phyloP scores from a whole-genome alignment of 495 filamentous ascomycete species.

The Friedmanniomyces simplex region DNA sequence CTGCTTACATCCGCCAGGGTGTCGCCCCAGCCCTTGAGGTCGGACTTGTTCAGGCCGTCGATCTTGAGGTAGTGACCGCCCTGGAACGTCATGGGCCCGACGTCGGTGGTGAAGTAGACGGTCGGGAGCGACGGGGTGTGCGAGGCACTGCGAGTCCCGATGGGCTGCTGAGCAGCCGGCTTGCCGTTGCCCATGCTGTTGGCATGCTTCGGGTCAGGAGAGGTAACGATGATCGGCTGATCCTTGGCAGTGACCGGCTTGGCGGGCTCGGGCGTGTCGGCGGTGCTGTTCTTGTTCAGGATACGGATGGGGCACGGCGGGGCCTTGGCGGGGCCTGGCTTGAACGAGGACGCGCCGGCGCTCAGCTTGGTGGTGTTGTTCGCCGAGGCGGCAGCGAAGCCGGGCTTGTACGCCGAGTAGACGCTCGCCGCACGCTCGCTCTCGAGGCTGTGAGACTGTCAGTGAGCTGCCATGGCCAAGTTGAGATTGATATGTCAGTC shows the following conservation, averaged over 20 bases:
- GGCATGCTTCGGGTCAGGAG: neutral
- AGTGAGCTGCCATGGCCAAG: neutral
- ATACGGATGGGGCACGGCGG: neutral
- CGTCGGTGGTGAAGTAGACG: constrained; percentile 16
- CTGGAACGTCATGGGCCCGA: neutral
- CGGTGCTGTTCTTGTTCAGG: constrained; percentile 9
- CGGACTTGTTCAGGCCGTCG: neutral
- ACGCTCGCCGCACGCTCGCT: neutral
- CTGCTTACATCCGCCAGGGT: neutral
- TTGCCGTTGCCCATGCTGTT: neutral
- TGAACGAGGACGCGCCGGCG: neutral
- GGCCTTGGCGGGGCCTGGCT: neutral
- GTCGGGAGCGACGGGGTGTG: neutral
- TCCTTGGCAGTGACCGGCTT: neutral
- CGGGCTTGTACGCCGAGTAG: no score
- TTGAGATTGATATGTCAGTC: no score
- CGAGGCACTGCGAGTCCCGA: constrained; percentile 10
- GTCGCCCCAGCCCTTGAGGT: neutral
- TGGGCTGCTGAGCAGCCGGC: constrained; percentile 10
- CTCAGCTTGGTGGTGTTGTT: neutral
- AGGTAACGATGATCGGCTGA: constrained; percentile 3
- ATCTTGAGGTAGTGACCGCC: constrained; percentile 15
- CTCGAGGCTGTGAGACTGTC: neutral
- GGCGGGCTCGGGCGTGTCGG: neutral
- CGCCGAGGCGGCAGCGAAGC: neutral